A percentile compares a stretch with the other conserved stretches of the same genome.
phyloP scores from a whole-genome alignment of 2,329 filamentous ascomycete genomes.

The Trichoderma koningiopsis region DNA sequence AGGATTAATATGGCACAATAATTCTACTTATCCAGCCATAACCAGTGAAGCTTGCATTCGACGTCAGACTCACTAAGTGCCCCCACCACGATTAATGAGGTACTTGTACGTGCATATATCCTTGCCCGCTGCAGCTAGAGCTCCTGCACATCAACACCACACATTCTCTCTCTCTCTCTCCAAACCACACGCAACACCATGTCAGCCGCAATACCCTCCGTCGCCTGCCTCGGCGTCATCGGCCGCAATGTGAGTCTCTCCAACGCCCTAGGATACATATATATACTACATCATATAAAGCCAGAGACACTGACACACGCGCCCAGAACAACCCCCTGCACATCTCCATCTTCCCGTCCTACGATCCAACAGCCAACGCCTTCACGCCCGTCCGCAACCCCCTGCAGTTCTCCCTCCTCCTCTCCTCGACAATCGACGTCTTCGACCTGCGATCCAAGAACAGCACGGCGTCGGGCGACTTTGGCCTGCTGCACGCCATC shows the following conservation, averaged over 20 bases:
- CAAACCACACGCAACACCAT: constrained; percentile 40
- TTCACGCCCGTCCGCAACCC: constrained; percentile 64
- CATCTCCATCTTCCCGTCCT: constrained; percentile 82
- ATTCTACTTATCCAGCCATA: background rate
- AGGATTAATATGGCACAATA: no score
- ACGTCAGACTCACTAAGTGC: background rate
- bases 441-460: constrained; percentile 82
- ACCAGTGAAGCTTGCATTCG: background rate
- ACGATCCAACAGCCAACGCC: constrained; percentile 58
- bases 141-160: constrained; percentile 19
- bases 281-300: background rate
- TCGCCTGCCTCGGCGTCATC: constrained; percentile 92
- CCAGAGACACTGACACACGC: background rate
- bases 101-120: constrained; percentile 19
- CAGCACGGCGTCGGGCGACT: constrained; percentile 75
- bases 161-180: constrained; percentile 21
- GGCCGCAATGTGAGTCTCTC: constrained; percentile 74
- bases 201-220: constrained; percentile 70
- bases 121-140: constrained; percentile 22
- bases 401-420: constrained; percentile 89
- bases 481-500: constrained; percentile 87
- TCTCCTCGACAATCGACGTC: constrained; percentile 89
- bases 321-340: constrained; percentile 91
- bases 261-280: background rate
- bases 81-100: background rate